Evolutionary conservation across 306 rosid species (phyloP).

Genomic region (Hippophae rhamnoides): DNA sequence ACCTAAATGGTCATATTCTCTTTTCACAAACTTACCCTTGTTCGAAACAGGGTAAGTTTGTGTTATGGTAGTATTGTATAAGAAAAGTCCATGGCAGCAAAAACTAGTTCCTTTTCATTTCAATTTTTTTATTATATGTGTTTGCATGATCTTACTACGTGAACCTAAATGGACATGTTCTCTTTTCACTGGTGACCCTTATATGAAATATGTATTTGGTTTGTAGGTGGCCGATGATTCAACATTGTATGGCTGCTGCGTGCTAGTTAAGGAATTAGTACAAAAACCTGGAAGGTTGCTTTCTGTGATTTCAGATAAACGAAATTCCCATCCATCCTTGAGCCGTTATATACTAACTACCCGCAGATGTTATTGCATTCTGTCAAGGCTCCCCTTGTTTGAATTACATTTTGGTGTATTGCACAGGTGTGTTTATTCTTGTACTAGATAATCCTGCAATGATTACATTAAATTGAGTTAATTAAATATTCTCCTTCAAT

Average conservation of each 20-base stretch:
- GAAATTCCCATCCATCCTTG: slow-evolving; percentile 45
- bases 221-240: slow-evolving; percentile 90
- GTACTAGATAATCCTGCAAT: background rate
- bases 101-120: background rate
- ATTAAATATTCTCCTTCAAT: too few species aligned
- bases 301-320: slow-evolving; percentile 57
- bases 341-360: slow-evolving; percentile 80
- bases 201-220: slow-evolving; percentile 7
- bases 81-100: too few species aligned
- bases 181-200: slow-evolving; percentile 1
- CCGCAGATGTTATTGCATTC: slow-evolving; percentile 89
- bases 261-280: slow-evolving; percentile 87
- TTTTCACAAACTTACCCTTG: background rate
- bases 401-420: slow-evolving; percentile 91
- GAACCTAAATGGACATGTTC: slow-evolving; percentile 4
- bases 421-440: slow-evolving; percentile 47
- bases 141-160: background rate
- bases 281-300: slow-evolving; percentile 83
- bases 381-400: slow-evolving; percentile 84
- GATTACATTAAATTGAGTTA: too few species aligned
- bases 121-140: background rate
- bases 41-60: background rate
- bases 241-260: slow-evolving; percentile 92
- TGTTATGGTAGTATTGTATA: too few species aligned
- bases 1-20: slow-evolving; percentile 8